These are phyloP conservation scores for Daldinia concentrica DNA, from an alignment of 495 filamentous ascomycete genomes.

Conservation along the genomic window DNA sequence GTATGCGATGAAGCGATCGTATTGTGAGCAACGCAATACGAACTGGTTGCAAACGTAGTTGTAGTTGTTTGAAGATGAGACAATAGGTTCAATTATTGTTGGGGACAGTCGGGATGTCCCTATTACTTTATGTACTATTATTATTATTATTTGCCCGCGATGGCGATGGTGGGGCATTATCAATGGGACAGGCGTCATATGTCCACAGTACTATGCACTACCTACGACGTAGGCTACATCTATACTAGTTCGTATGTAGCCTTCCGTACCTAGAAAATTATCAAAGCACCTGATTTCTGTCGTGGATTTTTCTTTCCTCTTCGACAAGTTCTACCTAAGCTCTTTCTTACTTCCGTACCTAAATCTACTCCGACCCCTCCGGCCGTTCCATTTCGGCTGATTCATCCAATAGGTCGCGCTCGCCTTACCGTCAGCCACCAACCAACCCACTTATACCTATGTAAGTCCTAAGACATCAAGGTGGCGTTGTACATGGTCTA, in stretches of 20 bases:
- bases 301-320: slow-evolving; percentile 30
- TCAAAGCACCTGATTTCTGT: slow-evolving; percentile 37
- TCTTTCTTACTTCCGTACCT: slow-evolving; percentile 9
- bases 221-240: slow-evolving; percentile 2
- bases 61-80: slow-evolving; percentile 17
- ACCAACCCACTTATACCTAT: slow-evolving; percentile 11
- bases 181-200: slow-evolving; percentile 37
- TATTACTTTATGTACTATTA: slow-evolving; percentile 20
- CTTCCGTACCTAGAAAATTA: slow-evolving; percentile 14
- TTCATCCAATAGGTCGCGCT: slow-evolving; percentile 18
- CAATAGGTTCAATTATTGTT: neutral
- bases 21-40: neutral
- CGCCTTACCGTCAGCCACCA: slow-evolving; percentile 7
- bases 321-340: slow-evolving; percentile 10
- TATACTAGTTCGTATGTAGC: slow-evolving; percentile 19
- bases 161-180: slow-evolving; percentile 37
- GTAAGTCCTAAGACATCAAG: slow-evolving; percentile 6
- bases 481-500: slow-evolving; percentile 14
- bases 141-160: slow-evolving; percentile 31
- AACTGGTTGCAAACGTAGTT: slow-evolving; percentile 24
- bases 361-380: slow-evolving; percentile 8
- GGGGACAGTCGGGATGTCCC: slow-evolving; percentile 15
- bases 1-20: slow-evolving; percentile 3
- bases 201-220: slow-evolving; percentile 37
- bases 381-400: slow-evolving; percentile 27